Evolutionary conservation across 768 basidiomycete genomes (phyloP).

Genomic region (Galerina marginata): DNA sequence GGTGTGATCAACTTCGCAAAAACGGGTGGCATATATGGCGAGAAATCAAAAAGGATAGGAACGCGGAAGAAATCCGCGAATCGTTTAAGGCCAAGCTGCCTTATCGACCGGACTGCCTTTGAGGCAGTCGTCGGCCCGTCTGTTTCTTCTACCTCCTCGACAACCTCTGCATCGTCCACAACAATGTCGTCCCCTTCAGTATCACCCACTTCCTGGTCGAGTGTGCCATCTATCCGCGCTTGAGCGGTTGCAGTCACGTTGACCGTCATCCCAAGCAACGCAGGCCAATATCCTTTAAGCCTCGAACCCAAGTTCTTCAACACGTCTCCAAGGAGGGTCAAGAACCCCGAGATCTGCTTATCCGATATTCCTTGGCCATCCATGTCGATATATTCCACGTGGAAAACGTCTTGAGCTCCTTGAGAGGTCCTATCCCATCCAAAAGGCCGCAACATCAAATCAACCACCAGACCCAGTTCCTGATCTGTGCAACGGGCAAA

Average conservation of each 20-base stretch:
- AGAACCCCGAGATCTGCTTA: slow-evolving; percentile 83
- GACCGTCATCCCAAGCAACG: slow-evolving; percentile 71
- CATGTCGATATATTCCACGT: slow-evolving; percentile 11
- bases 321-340: slow-evolving; percentile 85
- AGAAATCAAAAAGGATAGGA: slow-evolving; percentile 76
- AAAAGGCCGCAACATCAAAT: slow-evolving; percentile 87
- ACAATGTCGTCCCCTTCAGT: slow-evolving; percentile 37
- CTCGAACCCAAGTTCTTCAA: slow-evolving; percentile 81
- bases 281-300: slow-evolving; percentile 73
- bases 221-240: slow-evolving; percentile 45
- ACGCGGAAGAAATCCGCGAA: slow-evolving; percentile 87
- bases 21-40: slow-evolving; percentile 66
- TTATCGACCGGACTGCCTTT: slow-evolving; percentile 62
- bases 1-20: slow-evolving; percentile 83
- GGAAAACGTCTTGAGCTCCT: slow-evolving; percentile 23
- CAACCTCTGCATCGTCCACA: slow-evolving; percentile 35
- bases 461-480: slow-evolving; percentile 79
- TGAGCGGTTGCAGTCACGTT: slow-evolving; percentile 73
- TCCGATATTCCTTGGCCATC: slow-evolving; percentile 38
- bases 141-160: slow-evolving; percentile 41
- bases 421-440: slow-evolving; percentile 35
- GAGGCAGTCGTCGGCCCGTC: slow-evolving; percentile 32
- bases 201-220: slow-evolving; percentile 27
- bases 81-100: slow-evolving; percentile 86
- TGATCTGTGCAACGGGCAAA: slow-evolving; percentile 72